Evolutionary conservation across 2,329 filamentous ascomycete genomes (phyloP).

Genomic region (Aureobasidium subglaciale): DNA sequence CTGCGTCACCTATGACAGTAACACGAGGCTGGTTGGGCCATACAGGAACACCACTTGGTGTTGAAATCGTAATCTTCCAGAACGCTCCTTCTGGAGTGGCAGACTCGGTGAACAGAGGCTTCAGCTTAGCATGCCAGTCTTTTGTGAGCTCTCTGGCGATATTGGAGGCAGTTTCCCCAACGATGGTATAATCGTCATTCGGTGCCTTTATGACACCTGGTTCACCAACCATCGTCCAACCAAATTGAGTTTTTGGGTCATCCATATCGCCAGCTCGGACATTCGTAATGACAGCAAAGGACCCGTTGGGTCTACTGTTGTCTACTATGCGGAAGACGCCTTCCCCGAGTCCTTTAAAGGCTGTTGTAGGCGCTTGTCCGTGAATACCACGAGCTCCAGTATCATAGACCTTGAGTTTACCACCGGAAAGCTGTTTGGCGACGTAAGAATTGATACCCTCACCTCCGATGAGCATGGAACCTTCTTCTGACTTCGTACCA

Average conservation of each 20-base stretch:
- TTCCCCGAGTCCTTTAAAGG: slow-evolving; percentile 56
- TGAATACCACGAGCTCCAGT: slow-evolving; percentile 58
- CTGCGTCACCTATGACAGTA: slow-evolving; percentile 53
- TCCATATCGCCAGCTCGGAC: slow-evolving; percentile 54
- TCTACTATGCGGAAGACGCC: slow-evolving; percentile 55
- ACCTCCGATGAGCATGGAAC: slow-evolving; percentile 53
- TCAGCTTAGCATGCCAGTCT: slow-evolving; percentile 51
- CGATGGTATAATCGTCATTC: slow-evolving; percentile 53
- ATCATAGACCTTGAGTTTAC: slow-evolving; percentile 55
- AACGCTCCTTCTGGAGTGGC: slow-evolving; percentile 51
- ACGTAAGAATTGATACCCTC: slow-evolving; percentile 58
- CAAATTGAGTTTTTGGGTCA: slow-evolving; percentile 50
- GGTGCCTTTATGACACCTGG: slow-evolving; percentile 53
- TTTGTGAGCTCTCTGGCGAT: slow-evolving; percentile 49
- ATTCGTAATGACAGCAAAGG: slow-evolving; percentile 55
- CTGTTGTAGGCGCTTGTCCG: slow-evolving; percentile 55
- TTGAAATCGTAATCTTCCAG: slow-evolving; percentile 60
- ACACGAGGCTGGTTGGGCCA: slow-evolving; percentile 54
- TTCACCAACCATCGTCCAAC: slow-evolving; percentile 56
- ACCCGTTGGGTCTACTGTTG: slow-evolving; percentile 38
- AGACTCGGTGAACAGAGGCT: slow-evolving; percentile 54
- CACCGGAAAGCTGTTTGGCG: slow-evolving; percentile 52
- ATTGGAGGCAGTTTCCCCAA: slow-evolving; percentile 50
- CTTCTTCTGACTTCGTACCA: slow-evolving; percentile 52
- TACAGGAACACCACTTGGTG: slow-evolving; percentile 51